A percentile compares a stretch with the other conserved stretches of the same genome.
These are phyloP conservation scores for Fusarium oligoseptatum DNA, from an alignment of 2,329 filamentous ascomycete genomes.

Conservation along the genomic window DNA sequence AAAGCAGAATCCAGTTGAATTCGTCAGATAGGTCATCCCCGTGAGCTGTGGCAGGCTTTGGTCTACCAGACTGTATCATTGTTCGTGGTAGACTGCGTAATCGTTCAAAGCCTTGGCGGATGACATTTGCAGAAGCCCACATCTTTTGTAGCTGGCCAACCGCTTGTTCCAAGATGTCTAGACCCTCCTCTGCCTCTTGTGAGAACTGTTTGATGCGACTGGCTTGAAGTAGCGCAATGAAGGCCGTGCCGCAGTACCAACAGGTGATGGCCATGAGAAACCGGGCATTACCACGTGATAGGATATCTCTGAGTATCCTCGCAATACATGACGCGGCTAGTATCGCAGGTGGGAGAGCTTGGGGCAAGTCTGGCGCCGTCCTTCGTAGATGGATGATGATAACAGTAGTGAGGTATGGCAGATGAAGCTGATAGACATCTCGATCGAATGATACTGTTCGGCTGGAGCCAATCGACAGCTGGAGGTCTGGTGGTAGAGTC, in stretches of 20 bases:
- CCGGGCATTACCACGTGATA: constrained; percentile 54
- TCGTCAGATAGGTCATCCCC: neutral
- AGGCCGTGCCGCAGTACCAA: constrained; percentile 58
- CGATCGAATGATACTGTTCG: constrained; percentile 52
- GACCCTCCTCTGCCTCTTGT: constrained; percentile 33
- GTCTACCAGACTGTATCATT: constrained; percentile 24
- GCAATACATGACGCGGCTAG: constrained; percentile 40
- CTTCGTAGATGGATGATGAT: constrained; percentile 56
- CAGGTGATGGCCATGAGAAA: constrained; percentile 59
- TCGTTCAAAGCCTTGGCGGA: constrained; percentile 38
- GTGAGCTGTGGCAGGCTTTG: neutral
- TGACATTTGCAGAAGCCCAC: constrained; percentile 43
- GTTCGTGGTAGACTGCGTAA: constrained; percentile 19
- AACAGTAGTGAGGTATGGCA: constrained; percentile 58
- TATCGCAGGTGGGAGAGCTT: constrained; percentile 35
- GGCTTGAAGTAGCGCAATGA: constrained; percentile 57
- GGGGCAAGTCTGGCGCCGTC: constrained; percentile 52
- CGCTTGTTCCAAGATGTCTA: constrained; percentile 37
- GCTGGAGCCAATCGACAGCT: constrained; percentile 23
- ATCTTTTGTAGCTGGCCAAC: constrained; percentile 37
- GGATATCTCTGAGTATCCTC: constrained; percentile 50
- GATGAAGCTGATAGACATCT: constrained; percentile 57
- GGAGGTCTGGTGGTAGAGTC: constrained; percentile 28
- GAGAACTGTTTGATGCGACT: constrained; percentile 35
- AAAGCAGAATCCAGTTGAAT: constrained; percentile 34